Evolutionary conservation across 345 rosid species (phyloP).

Genomic region (Acer campestre): DNA sequence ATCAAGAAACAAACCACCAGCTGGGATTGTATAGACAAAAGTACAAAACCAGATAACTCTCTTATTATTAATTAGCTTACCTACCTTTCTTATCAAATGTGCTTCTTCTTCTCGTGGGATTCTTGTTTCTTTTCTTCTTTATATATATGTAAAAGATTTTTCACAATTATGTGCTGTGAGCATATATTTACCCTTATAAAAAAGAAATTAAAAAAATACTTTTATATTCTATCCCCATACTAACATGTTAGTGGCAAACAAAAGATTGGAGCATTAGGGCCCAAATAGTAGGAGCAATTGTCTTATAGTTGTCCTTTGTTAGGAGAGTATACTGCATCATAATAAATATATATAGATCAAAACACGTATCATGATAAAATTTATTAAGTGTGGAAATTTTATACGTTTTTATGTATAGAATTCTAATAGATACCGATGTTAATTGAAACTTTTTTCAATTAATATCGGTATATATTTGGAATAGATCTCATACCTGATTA

Average conservation of each 20-base stretch:
- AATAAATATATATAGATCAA: too few relatives aligned
- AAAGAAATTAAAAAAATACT: background rate
- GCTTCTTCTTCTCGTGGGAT: slow-evolving; percentile 32
- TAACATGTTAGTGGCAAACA: slow-evolving; percentile 44
- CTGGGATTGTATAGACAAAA: slow-evolving; percentile 16
- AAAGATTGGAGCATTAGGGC: slow-evolving; percentile 29
- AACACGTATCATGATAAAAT: too few relatives aligned
- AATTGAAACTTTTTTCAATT: too few relatives aligned
- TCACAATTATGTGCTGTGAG: slow-evolving; percentile 2
- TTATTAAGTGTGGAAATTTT: too few relatives aligned
- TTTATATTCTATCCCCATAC: slow-evolving; percentile 26
- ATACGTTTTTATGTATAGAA: too few relatives aligned
- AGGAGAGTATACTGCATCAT: background rate
- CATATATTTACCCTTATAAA: too few relatives aligned
- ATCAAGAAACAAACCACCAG: slow-evolving; percentile 40
- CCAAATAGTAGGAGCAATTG: slow-evolving; percentile 28
- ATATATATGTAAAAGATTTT: slow-evolving; percentile 23
- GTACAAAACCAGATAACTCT: too few relatives aligned
- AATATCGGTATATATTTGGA: too few relatives aligned
- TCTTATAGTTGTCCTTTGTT: slow-evolving; percentile 37
- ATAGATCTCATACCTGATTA: too few relatives aligned
- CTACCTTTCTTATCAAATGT: slow-evolving; percentile 35
- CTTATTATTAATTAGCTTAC: too few relatives aligned
- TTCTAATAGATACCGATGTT: too few relatives aligned
- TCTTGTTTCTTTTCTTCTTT: slow-evolving; percentile 23